Percentiles rank a stretch among this genome's conserved stretches.
Evolutionary conservation across 2,329 filamentous ascomycete species (phyloP).

Genomic region (Emmonsiellopsis sp.): DNA sequence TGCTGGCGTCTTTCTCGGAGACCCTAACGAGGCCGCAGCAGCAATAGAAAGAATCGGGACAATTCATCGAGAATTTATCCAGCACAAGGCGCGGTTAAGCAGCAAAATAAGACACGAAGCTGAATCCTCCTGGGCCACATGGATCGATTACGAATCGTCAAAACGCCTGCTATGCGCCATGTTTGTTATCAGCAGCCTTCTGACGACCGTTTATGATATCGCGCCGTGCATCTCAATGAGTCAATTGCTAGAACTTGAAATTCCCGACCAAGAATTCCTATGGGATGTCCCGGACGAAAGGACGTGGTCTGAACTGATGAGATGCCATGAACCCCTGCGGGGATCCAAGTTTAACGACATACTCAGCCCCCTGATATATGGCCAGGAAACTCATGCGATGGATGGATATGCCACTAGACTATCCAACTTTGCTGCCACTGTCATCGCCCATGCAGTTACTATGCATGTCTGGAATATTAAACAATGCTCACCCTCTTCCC

Average conservation of each 20-base stretch:
- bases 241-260: background rate
- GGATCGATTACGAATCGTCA: background rate
- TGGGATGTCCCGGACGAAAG: background rate
- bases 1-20: background rate
- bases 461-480: background rate
- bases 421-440: background rate
- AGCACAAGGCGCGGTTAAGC: background rate
- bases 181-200: background rate
- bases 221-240: background rate
- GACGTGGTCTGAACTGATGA: background rate
- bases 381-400: background rate
- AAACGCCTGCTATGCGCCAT: slow-evolving; percentile 14
- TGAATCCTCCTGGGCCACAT: background rate
- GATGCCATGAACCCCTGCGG: background rate
- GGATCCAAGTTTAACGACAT: background rate
- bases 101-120: background rate
- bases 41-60: background rate
- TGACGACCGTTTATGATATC: background rate
- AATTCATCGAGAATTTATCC: background rate
- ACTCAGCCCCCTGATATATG: background rate
- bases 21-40: background rate
- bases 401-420: background rate
- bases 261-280: background rate
- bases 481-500: background rate
- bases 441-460: background rate